These are phyloP conservation scores for Copromyces sp. DNA, from an alignment of 495 filamentous ascomycete species.

Conservation along the genomic window DNA sequence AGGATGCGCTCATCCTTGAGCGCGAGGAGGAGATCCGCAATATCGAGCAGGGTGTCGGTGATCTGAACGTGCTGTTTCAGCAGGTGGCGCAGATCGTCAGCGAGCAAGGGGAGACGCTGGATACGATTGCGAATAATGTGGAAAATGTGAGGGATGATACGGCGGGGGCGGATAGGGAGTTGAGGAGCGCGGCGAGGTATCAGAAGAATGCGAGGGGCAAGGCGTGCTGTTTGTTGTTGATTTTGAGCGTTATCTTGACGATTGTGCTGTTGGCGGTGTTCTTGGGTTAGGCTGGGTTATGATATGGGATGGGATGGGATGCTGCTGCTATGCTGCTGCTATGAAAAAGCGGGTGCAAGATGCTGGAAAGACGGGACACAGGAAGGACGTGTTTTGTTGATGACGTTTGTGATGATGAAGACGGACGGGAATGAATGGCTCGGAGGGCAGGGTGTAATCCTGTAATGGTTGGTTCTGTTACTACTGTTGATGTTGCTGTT, in stretches of 20 bases:
- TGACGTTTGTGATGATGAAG: neutral
- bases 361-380: neutral
- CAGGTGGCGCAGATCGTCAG: constrained; percentile 94
- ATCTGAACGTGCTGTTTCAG: constrained; percentile 91
- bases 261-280: constrained; percentile 81
- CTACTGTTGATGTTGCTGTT: neutral
- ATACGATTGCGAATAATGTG: constrained; percentile 83
- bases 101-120: constrained; percentile 83
- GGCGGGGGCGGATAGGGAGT: constrained; percentile 71
- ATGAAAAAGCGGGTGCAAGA: neutral
- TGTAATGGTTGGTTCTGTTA: constrained; percentile 2
- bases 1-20: constrained; percentile 89
- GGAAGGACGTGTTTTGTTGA: neutral
- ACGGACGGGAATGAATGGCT: neutral
- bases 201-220: constrained; percentile 90
- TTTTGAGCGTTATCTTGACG: constrained; percentile 76
- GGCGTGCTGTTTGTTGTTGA: constrained; percentile 85
- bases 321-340: neutral
- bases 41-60: constrained; percentile 91
- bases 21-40: constrained; percentile 92
- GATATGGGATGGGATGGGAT: neutral
- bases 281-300: constrained; percentile 39
- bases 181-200: constrained; percentile 72
- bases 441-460: neutral
- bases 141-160: constrained; percentile 70